phyloP scores from a whole-genome alignment of 805 yeast species.

The Komagataella mondaviorum region DNA sequence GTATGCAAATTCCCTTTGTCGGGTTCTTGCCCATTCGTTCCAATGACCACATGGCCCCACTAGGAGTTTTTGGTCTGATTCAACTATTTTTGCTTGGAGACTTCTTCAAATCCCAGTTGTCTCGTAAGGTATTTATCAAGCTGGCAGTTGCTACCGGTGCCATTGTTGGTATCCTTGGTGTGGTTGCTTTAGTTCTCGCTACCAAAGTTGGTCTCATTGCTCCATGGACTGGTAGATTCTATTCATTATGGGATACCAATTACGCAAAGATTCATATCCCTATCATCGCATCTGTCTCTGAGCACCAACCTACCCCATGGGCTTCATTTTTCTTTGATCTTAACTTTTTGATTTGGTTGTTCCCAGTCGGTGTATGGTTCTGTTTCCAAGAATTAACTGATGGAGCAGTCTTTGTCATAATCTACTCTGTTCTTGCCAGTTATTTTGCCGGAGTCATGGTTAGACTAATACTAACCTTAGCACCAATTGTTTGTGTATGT shows the following conservation, averaged over 20 bases:
- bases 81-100: slow-evolving; percentile 84
- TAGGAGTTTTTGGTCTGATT: slow-evolving; percentile 91
- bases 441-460: slow-evolving; percentile 99
- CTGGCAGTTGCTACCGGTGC: slow-evolving; percentile 48
- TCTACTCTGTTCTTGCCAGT: slow-evolving; percentile 85
- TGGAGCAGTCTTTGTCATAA: slow-evolving; percentile 87
- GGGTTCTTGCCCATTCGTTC: slow-evolving; percentile 95
- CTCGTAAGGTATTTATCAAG: slow-evolving; percentile 60
- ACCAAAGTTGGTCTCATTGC: slow-evolving; percentile 91
- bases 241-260: slow-evolving; percentile 95
- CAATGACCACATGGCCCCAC: slow-evolving; percentile 96
- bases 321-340: slow-evolving; percentile 95
- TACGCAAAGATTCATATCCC: slow-evolving; percentile 98
- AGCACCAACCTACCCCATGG: slow-evolving; percentile 99
- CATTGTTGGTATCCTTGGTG: slow-evolving; percentile 45
- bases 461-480: slow-evolving; percentile 89
- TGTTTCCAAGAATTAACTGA: slow-evolving; percentile 81
- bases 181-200: slow-evolving; percentile 59
- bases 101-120: slow-evolving; percentile 62
- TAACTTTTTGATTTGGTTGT: slow-evolving; percentile 86
- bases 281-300: slow-evolving; percentile 96
- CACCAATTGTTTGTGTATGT: slow-evolving; percentile 91
- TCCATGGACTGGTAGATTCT: slow-evolving; percentile 99
- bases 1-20: slow-evolving; percentile 99
- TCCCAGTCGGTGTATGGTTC: slow-evolving; percentile 94